Conservation (phyloP, 1,284 basidiomycete species). For the Melanopsichium pennsylvanicum region DNA sequence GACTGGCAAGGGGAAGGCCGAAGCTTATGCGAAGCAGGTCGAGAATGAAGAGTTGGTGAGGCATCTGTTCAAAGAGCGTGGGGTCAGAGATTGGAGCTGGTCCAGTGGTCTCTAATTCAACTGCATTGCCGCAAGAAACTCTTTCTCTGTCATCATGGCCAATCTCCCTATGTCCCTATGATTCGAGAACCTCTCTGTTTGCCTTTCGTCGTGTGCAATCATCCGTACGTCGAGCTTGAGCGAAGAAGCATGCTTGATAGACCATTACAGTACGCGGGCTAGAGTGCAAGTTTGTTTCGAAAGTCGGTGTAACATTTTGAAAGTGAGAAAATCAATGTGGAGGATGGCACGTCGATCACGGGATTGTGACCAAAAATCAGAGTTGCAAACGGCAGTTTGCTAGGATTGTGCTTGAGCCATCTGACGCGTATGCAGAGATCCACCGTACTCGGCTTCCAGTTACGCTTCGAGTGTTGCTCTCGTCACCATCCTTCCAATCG, state of each 20-base stretch:
- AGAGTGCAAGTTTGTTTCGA: too few relatives aligned
- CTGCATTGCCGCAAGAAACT: too few relatives aligned
- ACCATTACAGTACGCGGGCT: too few relatives aligned
- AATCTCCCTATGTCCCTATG: too few relatives aligned
- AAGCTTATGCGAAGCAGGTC: conserved; percentile 24
- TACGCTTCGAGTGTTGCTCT: neutral
- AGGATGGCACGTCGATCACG: conserved; percentile 33
- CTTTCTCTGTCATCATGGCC: too few relatives aligned
- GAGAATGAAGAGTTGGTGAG: conserved; percentile 20
- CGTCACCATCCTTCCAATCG: neutral
- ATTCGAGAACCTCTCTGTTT: too few relatives aligned
- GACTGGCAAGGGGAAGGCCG: conserved; percentile 1
- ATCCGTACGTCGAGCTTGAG: too few relatives aligned
- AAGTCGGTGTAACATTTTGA: too few relatives aligned
- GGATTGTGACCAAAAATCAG: conserved; percentile 2
- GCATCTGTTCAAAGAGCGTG: conserved; percentile 20
- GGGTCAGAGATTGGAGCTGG: conserved; percentile 48
- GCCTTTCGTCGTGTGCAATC: too few relatives aligned
- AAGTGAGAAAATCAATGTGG: conserved; percentile 13
- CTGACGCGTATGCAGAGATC: conserved; percentile 35
- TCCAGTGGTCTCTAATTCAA: conserved; percentile 29
- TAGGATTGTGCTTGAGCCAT: conserved; percentile 9
- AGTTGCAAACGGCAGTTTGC: conserved; percentile 23
- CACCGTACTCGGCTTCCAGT: too few relatives aligned
- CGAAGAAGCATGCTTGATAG: too few relatives aligned